These are phyloP conservation scores for Pleurostoma richardsiae DNA, from an alignment of 2,329 filamentous ascomycete genomes.

Conservation along the genomic window DNA sequence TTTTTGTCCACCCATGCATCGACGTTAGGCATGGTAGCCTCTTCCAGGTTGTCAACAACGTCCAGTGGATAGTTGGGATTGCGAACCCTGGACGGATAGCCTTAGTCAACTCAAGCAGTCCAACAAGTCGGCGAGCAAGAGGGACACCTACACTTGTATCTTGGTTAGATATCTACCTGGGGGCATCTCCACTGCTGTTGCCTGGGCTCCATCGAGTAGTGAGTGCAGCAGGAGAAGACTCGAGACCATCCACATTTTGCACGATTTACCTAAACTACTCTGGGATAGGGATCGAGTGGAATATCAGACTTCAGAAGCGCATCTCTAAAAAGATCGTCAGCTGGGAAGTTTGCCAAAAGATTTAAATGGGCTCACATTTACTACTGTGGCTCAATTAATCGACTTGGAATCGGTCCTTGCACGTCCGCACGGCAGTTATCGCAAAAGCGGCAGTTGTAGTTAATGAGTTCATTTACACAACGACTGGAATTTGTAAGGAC, in stretches of 20 bases:
- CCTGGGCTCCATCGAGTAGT: background rate
- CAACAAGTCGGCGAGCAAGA: background rate
- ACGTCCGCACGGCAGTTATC: background rate
- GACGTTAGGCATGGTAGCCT: constrained; percentile 18
- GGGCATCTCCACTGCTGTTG: background rate
- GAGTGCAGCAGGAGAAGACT: background rate
- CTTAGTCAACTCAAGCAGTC: background rate
- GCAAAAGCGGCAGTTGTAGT: background rate
- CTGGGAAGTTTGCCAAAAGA: background rate
- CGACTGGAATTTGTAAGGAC: background rate
- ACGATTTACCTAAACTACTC: background rate
- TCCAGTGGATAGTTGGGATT: constrained; percentile 19
- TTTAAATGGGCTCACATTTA: background rate
- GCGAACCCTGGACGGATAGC: constrained; percentile 6
- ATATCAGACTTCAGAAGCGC: background rate
- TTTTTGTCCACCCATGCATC: constrained; percentile 18
- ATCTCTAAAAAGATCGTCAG: background rate
- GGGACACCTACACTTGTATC: background rate
- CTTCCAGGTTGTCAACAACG: constrained; percentile 19
- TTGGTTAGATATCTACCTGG: background rate
- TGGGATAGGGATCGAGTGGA: background rate
- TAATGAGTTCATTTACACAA: background rate
- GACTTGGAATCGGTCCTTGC: background rate
- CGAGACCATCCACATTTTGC: background rate
- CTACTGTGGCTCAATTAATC: background rate